Evolutionary conservation across 2,329 filamentous ascomycete species (phyloP), one percentile per base, ranked within the genome.

Genomic region (Aspergillus hortae): DNA sequence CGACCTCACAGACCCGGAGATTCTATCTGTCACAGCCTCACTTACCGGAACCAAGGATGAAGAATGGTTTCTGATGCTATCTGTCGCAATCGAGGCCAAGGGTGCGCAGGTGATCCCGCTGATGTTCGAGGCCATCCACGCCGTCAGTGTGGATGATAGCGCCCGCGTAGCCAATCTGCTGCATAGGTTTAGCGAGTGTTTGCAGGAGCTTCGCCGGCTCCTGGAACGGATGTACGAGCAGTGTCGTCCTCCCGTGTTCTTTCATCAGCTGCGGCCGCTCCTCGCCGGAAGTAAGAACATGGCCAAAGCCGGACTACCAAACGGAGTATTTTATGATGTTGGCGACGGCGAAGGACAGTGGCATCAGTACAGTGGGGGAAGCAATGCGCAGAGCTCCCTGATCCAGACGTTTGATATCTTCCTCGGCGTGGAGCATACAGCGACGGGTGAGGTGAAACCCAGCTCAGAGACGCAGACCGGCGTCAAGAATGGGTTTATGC

Each of bases 251-350:
- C 64, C 75, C 23, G 66, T 75, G 1, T 81, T 81, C 63, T 81
- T 79, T 58, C 74, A 80, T 49, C 69, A 72, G 17, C 74, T 81
- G n/a, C 72, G 79, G 1, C 78, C 78, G 0, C 74, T 78, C 47
- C 61, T 81, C 12, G 78, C 78, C 0, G 79, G 79, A 0, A 80
- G 75, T 54, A 80, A 79, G 66, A 78, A 79, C 49, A 80, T 81
- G 78, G 73, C 72, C 6, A 67, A 70, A 2, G 78, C 77, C 0
- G 78, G 78, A 3, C 60, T 81, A 27, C 77, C 78, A 0, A 69
- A 72, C 5, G 79, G 79, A 10, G 74, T 81, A 2, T 80, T 78
- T 56, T 81, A 80, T 56, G 77, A 80, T 48, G 65, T 76, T 36
- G 78, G 77, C 3, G 59, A 76, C 6, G 76, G 75, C 0, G 69